Evolutionary conservation across 208 protist species (phyloP).

Genomic region (Crithidia brevicula): DNA sequence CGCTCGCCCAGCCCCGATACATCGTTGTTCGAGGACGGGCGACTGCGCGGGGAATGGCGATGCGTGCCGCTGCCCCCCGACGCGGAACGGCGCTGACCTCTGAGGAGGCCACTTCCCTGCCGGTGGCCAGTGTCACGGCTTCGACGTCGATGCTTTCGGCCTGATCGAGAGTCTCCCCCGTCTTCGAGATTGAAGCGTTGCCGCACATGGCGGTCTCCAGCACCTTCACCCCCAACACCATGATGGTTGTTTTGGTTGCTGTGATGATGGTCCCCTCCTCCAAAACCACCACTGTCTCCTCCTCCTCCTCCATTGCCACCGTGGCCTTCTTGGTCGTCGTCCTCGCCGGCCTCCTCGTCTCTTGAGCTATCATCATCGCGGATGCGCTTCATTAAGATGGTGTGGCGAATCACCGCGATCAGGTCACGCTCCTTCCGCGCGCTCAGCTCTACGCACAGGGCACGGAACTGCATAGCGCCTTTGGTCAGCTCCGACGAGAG

Average conservation of each 20-base stretch:
- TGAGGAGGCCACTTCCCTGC: not conserved
- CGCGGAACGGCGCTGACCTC: not conserved
- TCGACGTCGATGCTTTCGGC: not conserved
- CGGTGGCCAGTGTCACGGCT: not conserved
- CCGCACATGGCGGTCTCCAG: not conserved
- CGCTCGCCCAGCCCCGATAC: not conserved
- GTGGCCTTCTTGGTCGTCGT: not conserved
- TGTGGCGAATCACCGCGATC: conserved; percentile 53
- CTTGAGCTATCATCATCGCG: conserved; percentile 4
- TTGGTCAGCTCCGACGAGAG: conserved; percentile 66
- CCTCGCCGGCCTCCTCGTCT: not conserved
- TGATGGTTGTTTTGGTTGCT: not conserved
- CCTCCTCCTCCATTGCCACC: not conserved
- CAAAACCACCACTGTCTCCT: not conserved
- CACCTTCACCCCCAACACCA: not conserved
- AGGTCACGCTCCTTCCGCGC: conserved; percentile 57
- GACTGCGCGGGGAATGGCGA: conserved; percentile 1
- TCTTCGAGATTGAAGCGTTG: conserved; percentile 2
- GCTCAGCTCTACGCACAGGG: conserved; percentile 56
- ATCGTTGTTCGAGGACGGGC: not conserved
- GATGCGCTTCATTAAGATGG: conserved; percentile 44
- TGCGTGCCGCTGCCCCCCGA: not conserved
- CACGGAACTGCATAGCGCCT: conserved; percentile 64
- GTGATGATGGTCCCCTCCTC: too few relatives aligned
- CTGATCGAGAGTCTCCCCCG: not conserved